These are phyloP conservation scores for Scleroderma citrinum DNA, from an alignment of 768 basidiomycete genomes.

Conservation along the genomic window DNA sequence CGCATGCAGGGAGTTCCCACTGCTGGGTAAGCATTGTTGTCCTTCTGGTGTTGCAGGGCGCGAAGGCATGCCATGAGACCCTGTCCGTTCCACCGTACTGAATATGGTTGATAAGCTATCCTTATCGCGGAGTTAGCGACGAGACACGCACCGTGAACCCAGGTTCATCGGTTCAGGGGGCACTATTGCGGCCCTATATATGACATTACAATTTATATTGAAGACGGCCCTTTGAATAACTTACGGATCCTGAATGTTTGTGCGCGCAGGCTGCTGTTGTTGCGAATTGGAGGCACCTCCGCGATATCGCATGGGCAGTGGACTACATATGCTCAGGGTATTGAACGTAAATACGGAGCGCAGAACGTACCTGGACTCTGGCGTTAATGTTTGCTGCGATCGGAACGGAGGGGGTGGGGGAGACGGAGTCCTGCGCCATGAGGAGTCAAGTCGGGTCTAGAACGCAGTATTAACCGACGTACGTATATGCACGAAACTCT, in stretches of 20 bases:
- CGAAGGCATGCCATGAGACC: too few relatives aligned
- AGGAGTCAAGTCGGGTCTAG: not conserved
- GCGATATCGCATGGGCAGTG: not conserved
- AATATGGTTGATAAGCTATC: too few relatives aligned
- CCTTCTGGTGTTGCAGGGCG: not conserved
- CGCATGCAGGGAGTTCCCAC: not conserved
- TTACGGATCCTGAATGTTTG: not conserved
- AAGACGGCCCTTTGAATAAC: not conserved
- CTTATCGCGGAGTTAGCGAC: too few relatives aligned
- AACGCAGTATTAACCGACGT: conserved; percentile 5
- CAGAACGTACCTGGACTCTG: conserved; percentile 24
- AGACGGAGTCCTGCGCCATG: conserved; percentile 12
- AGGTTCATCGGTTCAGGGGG: not conserved
- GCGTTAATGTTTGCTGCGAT: conserved; percentile 22
- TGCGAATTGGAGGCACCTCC: not conserved
- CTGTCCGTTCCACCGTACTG: too few relatives aligned
- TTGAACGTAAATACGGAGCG: too few relatives aligned
- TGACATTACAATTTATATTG: not conserved
- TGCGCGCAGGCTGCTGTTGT: not conserved
- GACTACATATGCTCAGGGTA: not conserved
- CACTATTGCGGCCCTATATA: not conserved
- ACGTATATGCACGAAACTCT: conserved; percentile 18
- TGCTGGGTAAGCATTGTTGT: not conserved
- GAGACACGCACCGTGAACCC: too few relatives aligned
- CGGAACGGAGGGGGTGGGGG: conserved; percentile 13